Percentiles rank a stretch among this genome's conserved stretches.
These are phyloP conservation scores for Zanthoxylum bungeanum DNA, from an alignment of 345 rosid genomes.

Conservation along the genomic window DNA sequence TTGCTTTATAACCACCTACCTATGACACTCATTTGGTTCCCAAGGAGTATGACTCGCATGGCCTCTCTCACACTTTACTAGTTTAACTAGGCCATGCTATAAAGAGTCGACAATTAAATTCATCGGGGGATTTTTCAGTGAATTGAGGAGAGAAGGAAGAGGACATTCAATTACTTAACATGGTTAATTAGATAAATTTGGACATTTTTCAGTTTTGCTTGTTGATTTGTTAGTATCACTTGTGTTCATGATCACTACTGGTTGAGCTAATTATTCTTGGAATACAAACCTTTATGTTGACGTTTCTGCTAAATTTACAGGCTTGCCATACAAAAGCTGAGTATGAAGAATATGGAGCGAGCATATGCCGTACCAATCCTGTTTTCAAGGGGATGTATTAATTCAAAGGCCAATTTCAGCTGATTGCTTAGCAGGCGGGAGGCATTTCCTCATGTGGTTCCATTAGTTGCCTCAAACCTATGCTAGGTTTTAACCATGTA, in stretches of 20 bases:
- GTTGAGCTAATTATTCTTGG: background rate
- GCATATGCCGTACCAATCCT: conserved; percentile 99
- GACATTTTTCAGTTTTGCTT: background rate
- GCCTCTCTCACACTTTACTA: background rate
- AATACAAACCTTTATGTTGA: background rate
- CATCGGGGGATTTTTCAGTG: no score
- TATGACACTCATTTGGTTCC: background rate
- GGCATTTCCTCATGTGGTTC: background rate
- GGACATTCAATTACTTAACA: background rate
- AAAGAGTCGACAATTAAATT: background rate
- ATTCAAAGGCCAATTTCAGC: conserved; percentile 18
- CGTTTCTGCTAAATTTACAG: conserved; percentile 35
- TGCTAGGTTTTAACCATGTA: conserved; percentile 13
- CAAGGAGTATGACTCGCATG: background rate
- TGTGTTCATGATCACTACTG: background rate
- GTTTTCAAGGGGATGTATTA: conserved; percentile 98
- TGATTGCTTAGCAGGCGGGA: background rate
- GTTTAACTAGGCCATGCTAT: background rate
- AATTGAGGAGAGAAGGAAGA: no score
- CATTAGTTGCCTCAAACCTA: conserved; percentile 8
- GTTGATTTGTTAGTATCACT: background rate
- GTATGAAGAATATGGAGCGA: conserved; percentile 95
- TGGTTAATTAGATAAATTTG: no score
- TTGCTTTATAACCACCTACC: background rate
- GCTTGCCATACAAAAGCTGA: conserved; percentile 98